Base-by-base conservation (phyloP, 2,329 filamentous ascomycete genomes). In the Pseudocercospora musae region DNA sequence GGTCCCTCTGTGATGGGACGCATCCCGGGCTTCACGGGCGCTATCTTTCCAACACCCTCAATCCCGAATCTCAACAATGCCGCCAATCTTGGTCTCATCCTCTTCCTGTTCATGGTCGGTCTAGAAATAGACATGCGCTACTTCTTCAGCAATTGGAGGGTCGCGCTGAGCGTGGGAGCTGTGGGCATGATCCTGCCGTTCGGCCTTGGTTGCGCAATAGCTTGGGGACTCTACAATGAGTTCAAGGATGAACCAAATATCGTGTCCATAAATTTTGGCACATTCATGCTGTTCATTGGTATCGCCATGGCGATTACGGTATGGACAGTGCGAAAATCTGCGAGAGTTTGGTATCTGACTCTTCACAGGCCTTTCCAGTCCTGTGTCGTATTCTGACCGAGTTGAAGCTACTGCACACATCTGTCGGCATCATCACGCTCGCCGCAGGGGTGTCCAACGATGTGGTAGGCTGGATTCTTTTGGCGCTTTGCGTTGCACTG, bases 401-500 rank as follows among this genome's bases (percentile, higher is more conserved):
- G 76, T 81, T 98, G 58, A 95, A 96, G 70, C 81, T 98, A 55
- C 86, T 98, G 4, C 80, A 85, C 59, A 95, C 92, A 1, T 85
- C 89, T 0, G 93, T 96, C 4, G 93, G 93, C 72, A 86, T 96
- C 37, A 96, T 96, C 40, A 90, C 93, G 1, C 82, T 97, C 8
- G 92, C 93, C 2, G 93, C 93, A 5, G 94, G 94, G 57, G 92
- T 97, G 13, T 92, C 91, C 1, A 97, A 98, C 74, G 94, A 98
- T 72, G 92, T 95, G 15, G 86, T 89, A 3, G 91, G 91, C 61
- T 98, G 94, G 94, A 89, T 97, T 67, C 81, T 98, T 15, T 87
- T 98, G 23, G 94, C 94, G 0, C 87, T 98, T 27, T 97, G 94
- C 69, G 93, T 98, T 33, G 91, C 94, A 0, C 83, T 98, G 25